Evolutionary conservation across 2,329 filamentous ascomycete genomes (phyloP), one percentile per base, ranked within the genome.

Genomic region (Sarocladium strictum): DNA sequence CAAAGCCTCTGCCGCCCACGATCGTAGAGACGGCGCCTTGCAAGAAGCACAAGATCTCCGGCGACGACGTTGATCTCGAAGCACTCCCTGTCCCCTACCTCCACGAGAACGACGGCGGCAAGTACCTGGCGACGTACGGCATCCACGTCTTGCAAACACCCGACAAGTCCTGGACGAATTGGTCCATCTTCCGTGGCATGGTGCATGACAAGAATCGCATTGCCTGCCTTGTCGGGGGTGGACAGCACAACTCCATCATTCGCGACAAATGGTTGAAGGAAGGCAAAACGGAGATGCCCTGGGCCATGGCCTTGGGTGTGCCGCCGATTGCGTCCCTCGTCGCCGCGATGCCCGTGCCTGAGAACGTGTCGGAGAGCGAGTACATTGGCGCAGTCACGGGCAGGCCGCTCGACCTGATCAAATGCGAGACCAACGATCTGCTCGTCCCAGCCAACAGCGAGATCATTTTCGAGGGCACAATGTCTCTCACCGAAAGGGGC

Each of bases 401-500:
- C 2, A 56, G 62, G 0, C 64, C 76, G 0, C 55, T 80, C 5
- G 72, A 80, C 29, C 58, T 80, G 0, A 72, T 76, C 33, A 79
- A 78, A 58, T 79, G 76, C 54, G 77, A 80, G n/a, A 76, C 71
- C 0, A 80, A 76, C 54, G 66, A 72, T 23, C 60, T 80, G 0
- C 60, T 67, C 3, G 76, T 80, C 1, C 77, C 78, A 0, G 76
- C 77, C 0, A 77, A 71, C 54, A 61, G 67, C 0, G 77, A 81
- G 58, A 79, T 80, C 51, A 72, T 80, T 0, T 62, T 80, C 1
- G 77, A 80, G 55, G 77, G 78, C 2, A 72, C 69, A 0, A 57
- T 75, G 14, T 80, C 75, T 0, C 64, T 73, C 4, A 69, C 69
- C 0, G 72, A 79, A 43, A 73, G 60, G 0, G 72, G 56, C 0